Evolutionary conservation across 2,329 filamentous ascomycete genomes (phyloP).

Genomic region (Aspergillus sp.): DNA sequence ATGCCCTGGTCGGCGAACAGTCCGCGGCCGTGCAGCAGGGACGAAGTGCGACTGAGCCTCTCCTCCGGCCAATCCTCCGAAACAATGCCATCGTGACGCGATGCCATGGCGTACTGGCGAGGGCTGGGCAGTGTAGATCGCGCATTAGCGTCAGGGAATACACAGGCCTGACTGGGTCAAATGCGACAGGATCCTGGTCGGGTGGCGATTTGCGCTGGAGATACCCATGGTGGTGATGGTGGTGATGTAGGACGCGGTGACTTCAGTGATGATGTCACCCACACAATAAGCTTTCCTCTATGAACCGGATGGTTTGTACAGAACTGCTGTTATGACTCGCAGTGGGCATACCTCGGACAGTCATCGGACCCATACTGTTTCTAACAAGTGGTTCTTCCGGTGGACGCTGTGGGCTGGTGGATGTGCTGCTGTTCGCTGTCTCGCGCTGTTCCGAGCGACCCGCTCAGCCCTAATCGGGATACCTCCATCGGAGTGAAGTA

Average conservation of each 20-base stretch:
- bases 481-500: background rate
- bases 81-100: background rate
- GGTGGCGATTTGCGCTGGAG: too few relatives aligned
- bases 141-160: background rate
- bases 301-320: background rate
- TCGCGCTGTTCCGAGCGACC: background rate
- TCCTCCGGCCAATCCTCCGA: constrained; percentile 14
- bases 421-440: too few relatives aligned
- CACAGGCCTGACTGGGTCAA: too few relatives aligned
- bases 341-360: too few relatives aligned
- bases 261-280: background rate
- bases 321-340: background rate
- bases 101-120: background rate
- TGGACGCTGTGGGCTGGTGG: too few relatives aligned
- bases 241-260: background rate
- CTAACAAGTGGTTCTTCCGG: too few relatives aligned
- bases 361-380: too few relatives aligned
- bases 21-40: background rate
- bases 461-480: background rate
- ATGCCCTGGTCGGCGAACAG: constrained; percentile 7
- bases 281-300: background rate
- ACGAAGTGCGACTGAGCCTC: background rate
- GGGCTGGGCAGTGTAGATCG: background rate
- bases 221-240: background rate
- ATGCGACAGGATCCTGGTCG: too few relatives aligned